Conservation (phyloP, 176 grass and related monocot species). For the Eragrostis nindensis region DNA sequence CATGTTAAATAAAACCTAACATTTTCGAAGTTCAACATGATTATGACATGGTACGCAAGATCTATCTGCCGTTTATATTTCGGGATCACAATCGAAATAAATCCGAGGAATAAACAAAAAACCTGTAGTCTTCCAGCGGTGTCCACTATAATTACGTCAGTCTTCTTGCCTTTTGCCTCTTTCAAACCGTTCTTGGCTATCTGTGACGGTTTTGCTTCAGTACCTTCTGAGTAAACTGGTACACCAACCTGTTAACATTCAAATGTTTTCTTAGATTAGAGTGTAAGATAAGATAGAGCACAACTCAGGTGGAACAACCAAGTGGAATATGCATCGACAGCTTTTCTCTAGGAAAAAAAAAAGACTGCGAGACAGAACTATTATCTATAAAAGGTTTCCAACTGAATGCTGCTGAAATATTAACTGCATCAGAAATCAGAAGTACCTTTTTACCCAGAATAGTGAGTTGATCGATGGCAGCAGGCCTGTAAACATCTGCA, state of each 20-base stretch:
- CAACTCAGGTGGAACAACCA: background rate
- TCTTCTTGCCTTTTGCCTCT: constrained; percentile 82
- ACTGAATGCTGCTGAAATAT: background rate
- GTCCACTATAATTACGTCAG: constrained; percentile 85
- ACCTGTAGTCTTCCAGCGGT: constrained; percentile 98
- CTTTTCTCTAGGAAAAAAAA: constrained; percentile 3
- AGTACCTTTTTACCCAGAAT: constrained; percentile 85
- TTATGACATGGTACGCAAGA: background rate
- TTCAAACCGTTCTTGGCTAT: constrained; percentile 86
- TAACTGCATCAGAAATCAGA: background rate
- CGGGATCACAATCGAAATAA: constrained; percentile 10
- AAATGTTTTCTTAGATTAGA: background rate
- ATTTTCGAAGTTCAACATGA: constrained; percentile 18
- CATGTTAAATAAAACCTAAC: background rate
- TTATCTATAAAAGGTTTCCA: constrained; percentile 28
- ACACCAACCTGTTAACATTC: constrained; percentile 72
- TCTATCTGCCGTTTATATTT: background rate
- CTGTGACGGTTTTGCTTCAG: constrained; percentile 70
- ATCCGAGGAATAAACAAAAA: constrained; percentile 5
- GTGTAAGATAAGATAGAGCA: background rate
- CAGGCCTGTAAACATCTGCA: constrained; percentile 97
- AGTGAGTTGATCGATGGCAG: constrained; percentile 95
- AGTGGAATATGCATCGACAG: background rate
- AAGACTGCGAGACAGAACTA: background rate
- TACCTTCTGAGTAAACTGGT: constrained; percentile 89